These are phyloP conservation scores for Gymnopilus dilepis DNA, from an alignment of 768 basidiomycete species.

Conservation along the genomic window DNA sequence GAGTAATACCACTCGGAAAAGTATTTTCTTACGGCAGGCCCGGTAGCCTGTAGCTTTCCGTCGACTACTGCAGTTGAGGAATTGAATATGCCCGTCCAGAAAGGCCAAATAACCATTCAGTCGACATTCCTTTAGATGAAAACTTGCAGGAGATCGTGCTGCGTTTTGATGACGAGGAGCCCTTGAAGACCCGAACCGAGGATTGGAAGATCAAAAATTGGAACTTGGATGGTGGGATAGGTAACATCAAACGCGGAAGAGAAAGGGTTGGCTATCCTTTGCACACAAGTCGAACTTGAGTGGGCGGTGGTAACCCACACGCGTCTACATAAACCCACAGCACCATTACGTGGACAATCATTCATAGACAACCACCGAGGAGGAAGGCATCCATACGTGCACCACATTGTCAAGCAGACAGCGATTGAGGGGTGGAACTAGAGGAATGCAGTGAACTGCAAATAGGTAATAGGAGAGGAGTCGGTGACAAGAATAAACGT, in stretches of 20 bases:
- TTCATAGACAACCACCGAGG: constrained; percentile 1
- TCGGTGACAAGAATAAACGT: neutral
- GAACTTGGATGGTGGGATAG: no score
- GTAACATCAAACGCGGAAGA: neutral
- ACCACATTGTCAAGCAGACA: constrained; percentile 4
- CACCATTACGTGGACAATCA: constrained; percentile 5
- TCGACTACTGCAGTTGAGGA: neutral
- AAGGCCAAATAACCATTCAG: neutral
- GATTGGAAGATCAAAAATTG: neutral
- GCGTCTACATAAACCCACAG: constrained; percentile 17
- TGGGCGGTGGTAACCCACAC: constrained; percentile 4
- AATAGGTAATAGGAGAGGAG: constrained; percentile 1
- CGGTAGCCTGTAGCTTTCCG: neutral
- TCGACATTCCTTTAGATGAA: neutral
- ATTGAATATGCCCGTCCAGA: neutral
- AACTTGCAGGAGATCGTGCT: constrained; percentile 10
- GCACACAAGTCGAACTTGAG: neutral
- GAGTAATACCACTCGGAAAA: neutral
- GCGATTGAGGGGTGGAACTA: neutral
- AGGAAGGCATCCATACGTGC: neutral
- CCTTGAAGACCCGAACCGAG: neutral
- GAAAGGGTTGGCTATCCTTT: neutral
- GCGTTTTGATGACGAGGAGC: neutral
- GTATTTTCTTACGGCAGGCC: neutral
- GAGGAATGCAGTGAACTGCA: neutral